Percentiles rank a stretch among this genome's conserved stretches.
Evolutionary conservation across 306 rosid species (phyloP).

Genomic region (Acacia confusa): DNA sequence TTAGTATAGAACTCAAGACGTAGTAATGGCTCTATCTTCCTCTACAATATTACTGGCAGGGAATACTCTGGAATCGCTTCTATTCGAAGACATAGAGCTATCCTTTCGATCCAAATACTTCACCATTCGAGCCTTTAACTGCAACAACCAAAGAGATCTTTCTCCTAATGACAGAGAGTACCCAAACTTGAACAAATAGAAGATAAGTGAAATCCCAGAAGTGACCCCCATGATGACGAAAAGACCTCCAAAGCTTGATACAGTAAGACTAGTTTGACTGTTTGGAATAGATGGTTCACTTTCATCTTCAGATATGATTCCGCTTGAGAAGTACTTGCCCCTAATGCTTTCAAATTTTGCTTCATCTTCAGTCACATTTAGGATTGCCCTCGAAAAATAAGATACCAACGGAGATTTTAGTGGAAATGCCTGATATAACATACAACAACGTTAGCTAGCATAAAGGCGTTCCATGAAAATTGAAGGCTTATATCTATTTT

Average conservation of each 20-base stretch:
- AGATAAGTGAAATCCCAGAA: constrained; percentile 15
- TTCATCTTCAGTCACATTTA: constrained; percentile 41
- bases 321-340: constrained; percentile 22
- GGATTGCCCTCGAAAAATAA: constrained; percentile 49
- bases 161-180: neutral
- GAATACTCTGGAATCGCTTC: neutral
- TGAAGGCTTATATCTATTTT: too few relatives aligned
- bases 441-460: neutral
- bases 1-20: too few relatives aligned
- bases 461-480: neutral
- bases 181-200: constrained; percentile 9
- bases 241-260: constrained; percentile 48
- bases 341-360: constrained; percentile 21
- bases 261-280: constrained; percentile 29
- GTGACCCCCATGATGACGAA: constrained; percentile 39
- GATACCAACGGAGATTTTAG: constrained; percentile 42
- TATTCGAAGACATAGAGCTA: neutral
- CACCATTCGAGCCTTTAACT: neutral
- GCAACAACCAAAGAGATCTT: neutral
- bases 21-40: neutral
- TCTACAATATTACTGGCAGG: neutral
- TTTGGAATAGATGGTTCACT: neutral
- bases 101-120: constrained; percentile 22
- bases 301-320: constrained; percentile 5
- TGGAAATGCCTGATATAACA: constrained; percentile 46